Evolutionary conservation across 164 flowering plant species (phyloP).

Genomic region (Kalanchoe fedtschenkoi): DNA sequence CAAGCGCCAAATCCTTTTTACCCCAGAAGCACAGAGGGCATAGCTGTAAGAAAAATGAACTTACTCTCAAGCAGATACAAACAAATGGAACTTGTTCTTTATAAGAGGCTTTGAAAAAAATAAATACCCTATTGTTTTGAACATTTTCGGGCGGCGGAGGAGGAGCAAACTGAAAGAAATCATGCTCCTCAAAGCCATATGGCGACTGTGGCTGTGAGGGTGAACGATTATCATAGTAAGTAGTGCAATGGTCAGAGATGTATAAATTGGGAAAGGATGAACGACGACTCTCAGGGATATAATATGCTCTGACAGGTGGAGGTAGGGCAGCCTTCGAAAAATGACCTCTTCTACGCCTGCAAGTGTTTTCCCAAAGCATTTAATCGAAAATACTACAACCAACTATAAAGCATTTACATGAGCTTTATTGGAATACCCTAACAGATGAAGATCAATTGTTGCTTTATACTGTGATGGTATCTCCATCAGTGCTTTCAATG

Average conservation of each 20-base stretch:
- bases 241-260: background rate
- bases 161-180: conserved; percentile 1
- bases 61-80: background rate
- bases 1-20: conserved; percentile 30
- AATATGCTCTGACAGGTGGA: background rate
- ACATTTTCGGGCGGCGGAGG: background rate
- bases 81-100: background rate
- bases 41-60: conserved; percentile 12
- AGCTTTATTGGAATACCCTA: conserved; percentile 22
- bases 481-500: conserved; percentile 44
- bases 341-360: background rate
- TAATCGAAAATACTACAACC: too few species aligned
- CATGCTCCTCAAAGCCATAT: background rate
- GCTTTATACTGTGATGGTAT: conserved; percentile 45
- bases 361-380: background rate
- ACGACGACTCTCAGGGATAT: background rate
- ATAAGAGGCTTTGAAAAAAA: too few species aligned
- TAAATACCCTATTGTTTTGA: background rate
- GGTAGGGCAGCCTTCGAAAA: conserved; percentile 1
- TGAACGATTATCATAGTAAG: background rate
- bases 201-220: background rate
- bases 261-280: background rate
- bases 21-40: conserved; percentile 27
- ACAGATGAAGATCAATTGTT: conserved; percentile 28
- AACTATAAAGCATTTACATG: background rate